phyloP scores from a whole-genome alignment of 2,329 filamentous ascomycete genomes.

The Grosmannia huntii region DNA sequence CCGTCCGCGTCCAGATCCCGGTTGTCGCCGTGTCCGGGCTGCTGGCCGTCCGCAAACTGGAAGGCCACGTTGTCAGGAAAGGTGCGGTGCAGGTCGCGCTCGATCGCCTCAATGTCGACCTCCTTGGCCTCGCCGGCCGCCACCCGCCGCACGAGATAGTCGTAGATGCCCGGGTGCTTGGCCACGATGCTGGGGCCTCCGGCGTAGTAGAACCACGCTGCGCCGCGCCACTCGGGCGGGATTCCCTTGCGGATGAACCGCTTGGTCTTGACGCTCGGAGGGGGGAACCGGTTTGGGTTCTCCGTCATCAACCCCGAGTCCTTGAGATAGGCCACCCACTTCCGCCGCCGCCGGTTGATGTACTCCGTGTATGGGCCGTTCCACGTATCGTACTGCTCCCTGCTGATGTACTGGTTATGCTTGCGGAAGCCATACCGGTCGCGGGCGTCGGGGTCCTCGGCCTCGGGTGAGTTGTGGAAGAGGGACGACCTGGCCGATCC shows the following conservation, averaged over 20 bases:
- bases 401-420: slow-evolving; percentile 62
- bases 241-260: slow-evolving; percentile 88
- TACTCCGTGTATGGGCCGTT: slow-evolving; percentile 62
- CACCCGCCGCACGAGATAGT: slow-evolving; percentile 47
- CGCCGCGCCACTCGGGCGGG: slow-evolving; percentile 85
- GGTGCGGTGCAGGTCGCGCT: slow-evolving; percentile 83
- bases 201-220: slow-evolving; percentile 94
- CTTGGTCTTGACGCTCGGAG: slow-evolving; percentile 71
- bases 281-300: slow-evolving; percentile 64
- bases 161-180: slow-evolving; percentile 66
- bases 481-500: slow-evolving; percentile 6
- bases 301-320: slow-evolving; percentile 63
- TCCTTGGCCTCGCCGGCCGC: slow-evolving; percentile 39
- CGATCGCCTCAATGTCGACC: slow-evolving; percentile 77
- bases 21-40: slow-evolving; percentile 16
- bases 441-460: slow-evolving; percentile 40
- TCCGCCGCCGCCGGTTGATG: slow-evolving; percentile 59
- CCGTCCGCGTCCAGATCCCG: not conserved
- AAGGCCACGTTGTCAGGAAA: slow-evolving; percentile 92
- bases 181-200: slow-evolving; percentile 70
- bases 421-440: slow-evolving; percentile 93
- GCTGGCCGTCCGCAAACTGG: slow-evolving; percentile 32
- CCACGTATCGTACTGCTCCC: slow-evolving; percentile 74
- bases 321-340: slow-evolving; percentile 70
- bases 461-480: slow-evolving; percentile 17